Evolutionary conservation across 768 basidiomycete species (phyloP).

Genomic region (Russula vinacea): DNA sequence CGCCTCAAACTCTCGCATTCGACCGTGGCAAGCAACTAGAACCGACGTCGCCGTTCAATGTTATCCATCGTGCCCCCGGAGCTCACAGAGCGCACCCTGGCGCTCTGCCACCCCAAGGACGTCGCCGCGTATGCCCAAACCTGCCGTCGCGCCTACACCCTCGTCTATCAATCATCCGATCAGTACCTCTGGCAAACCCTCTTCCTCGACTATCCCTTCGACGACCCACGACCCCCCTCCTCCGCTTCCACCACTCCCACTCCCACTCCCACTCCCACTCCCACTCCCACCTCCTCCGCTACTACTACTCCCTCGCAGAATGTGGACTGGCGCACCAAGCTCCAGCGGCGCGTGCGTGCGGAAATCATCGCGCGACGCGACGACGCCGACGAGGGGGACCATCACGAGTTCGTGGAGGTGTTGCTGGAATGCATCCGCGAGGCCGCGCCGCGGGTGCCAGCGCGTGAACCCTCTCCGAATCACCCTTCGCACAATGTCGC

Average conservation of each 20-base stretch:
- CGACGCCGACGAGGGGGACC: conserved; percentile 7
- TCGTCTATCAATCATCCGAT: conserved; percentile 52
- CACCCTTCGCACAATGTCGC: conserved; percentile 8
- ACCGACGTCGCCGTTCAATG: background rate
- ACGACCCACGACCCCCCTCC: conserved; percentile 50
- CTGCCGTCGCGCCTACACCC: conserved; percentile 45
- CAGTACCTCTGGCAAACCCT: conserved; percentile 67
- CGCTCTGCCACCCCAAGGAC: conserved; percentile 54
- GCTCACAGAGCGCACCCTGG: conserved; percentile 55
- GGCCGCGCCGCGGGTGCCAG: conserved; percentile 9
- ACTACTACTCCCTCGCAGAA: background rate
- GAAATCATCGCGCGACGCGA: conserved; percentile 21
- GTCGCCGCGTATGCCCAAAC: conserved; percentile 58
- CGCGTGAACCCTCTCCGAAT: background rate
- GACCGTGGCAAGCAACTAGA: no score
- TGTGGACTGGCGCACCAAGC: conserved; percentile 23
- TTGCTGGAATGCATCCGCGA: conserved; percentile 21
- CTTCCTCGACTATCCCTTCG: conserved; percentile 57
- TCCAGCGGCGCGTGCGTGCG: conserved; percentile 26
- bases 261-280: no score
- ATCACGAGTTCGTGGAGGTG: conserved; percentile 19
- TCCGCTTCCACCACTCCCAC: background rate
- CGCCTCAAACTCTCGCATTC: no score
- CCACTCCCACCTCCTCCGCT: conserved; percentile 11
- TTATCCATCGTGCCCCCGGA: conserved; percentile 49